Base-by-base conservation (phyloP, 1,284 basidiomycete genomes). In the Ceratobasidium sp. region DNA sequence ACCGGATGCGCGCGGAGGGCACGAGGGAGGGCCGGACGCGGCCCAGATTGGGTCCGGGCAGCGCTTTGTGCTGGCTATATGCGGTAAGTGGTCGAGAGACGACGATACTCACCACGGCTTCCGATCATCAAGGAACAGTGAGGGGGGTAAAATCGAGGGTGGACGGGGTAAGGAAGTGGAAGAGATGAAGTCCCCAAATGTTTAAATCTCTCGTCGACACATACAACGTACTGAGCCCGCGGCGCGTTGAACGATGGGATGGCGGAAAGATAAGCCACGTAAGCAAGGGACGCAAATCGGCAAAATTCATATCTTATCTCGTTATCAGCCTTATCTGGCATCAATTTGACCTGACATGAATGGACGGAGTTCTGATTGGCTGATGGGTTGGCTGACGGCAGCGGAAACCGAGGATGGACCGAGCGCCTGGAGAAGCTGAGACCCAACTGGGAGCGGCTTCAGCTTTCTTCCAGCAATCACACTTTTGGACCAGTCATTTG, bases 171-270 rank as follows among this genome's bases (percentile, higher is more conserved):
- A 27, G 43, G 58, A 38, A 47, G n/a, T 15, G 40, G 25, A 22
- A 32, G n/a, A 20, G 32, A 20, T 20, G 45, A 55, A 50, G 58
- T 50, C 45, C 58, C 58, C 58, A 47, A 64, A 64, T 64, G 58
- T 65, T 55, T 53, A 67, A 67, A 67, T 42, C 64, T 45, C 17
- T 15, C n/a, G 64, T 54, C 64, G 42, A 56, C 54, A 29, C 64
- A 55, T 54, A 35, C 20, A 43, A 42, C 64, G 50, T 42, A 54
- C 58, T 67, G 64, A 67, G 64, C 35, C 42, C 40, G n/a, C 20
- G 52, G 27, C 64, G 64, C 50, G 34, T 40, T 45, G n/a, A n/a
- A n/a, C n/a, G n/a, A n/a, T n/a, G n/a, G n/a, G 35, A 56, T 29
- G 35, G 20, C 34, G 40, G 32, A 8, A 34, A 17, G 25, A 15